Percentiles rank a stretch among this genome's conserved stretches.
phyloP scores from a whole-genome alignment of 179 eudicot genomes.

The Corrigiola litoralis region DNA sequence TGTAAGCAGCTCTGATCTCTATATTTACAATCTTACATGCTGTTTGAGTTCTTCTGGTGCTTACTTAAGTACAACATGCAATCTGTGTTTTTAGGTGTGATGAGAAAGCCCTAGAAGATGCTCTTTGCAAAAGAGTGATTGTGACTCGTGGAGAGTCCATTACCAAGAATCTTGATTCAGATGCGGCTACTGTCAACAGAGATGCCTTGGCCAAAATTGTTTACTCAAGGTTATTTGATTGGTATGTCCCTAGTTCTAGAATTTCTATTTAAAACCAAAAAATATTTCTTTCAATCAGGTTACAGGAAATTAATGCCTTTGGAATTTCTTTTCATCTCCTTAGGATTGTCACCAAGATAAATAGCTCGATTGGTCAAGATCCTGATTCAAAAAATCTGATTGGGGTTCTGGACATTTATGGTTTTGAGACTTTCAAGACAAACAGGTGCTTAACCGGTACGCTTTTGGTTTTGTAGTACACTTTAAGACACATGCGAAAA shows the following conservation, averaged over 20 bases:
- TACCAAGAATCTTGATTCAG: constrained; percentile 69
- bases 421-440: constrained; percentile 99
- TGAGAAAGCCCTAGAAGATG: constrained; percentile 76
- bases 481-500: constrained; percentile 16
- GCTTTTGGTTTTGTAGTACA: constrained; percentile 65
- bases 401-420: constrained; percentile 93
- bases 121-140: constrained; percentile 87
- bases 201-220: constrained; percentile 89
- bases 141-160: constrained; percentile 88
- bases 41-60: background rate
- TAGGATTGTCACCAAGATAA: constrained; percentile 94
- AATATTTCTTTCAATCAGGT: background rate
- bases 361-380: constrained; percentile 93
- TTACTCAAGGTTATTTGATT: constrained; percentile 84
- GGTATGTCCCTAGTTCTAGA: constrained; percentile 36
- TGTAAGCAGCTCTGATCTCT: constrained; percentile 35
- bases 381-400: constrained; percentile 67
- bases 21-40: background rate
- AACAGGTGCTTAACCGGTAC: constrained; percentile 99
- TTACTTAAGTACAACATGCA: background rate
- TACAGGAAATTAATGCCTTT: background rate
- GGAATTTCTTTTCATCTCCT: constrained; percentile 13
- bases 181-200: constrained; percentile 70
- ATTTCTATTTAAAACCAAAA: background rate
- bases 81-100: constrained; percentile 59